Base-by-base conservation (phyloP, 495 filamentous ascomycete genomes). In the Cudoniella acicularis region DNA sequence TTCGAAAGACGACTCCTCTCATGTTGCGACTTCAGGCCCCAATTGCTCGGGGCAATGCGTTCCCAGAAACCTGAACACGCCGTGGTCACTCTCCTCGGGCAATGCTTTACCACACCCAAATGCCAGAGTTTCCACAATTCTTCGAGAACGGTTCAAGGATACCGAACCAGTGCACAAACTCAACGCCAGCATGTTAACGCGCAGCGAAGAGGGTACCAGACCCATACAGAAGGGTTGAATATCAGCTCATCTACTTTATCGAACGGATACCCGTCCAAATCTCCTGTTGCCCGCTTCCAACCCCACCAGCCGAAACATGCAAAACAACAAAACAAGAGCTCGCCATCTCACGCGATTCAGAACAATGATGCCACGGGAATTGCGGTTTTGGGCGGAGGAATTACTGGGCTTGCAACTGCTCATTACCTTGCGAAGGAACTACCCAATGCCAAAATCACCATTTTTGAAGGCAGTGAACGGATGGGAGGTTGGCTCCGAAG, bases 401-500 rank as follows among this genome's bases (percentile, higher is more conserved):
- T 99, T 66, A 94, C 93, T 16, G 95, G 95, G 36, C 82, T 99
- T 51, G 83, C 89, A 24, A 79, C 84, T 30, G 92, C 92, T 18
- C 90, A 86, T 73, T 89, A 86, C 68, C 73, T 96, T 16, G 68
- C 82, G 4, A 81, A 81, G 46, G 70, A 81, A 53, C 71, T 85
- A 2, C 80, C 85, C 3, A 52, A 54, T 17, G 74, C 78, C 10
- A 75, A 79, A 9, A 82, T 98, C 57, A 92, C 87, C 2, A 64
- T 99, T 4, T 96, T 89, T 65, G 95, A 99, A 67, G 83, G 80
- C 21, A 79, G 77, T 2, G 55, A 75, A 9, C 77, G 80, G 2
- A 66, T 93, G 1, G 95, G 94, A 23, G 95, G 95, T 25, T 97
- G 94, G 95, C 72, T 98, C 9, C 70, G 85, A 36, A 89, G 89